Base-by-base conservation (phyloP, 2,329 filamentous ascomycete genomes). In the Teratosphaeria destructans region DNA sequence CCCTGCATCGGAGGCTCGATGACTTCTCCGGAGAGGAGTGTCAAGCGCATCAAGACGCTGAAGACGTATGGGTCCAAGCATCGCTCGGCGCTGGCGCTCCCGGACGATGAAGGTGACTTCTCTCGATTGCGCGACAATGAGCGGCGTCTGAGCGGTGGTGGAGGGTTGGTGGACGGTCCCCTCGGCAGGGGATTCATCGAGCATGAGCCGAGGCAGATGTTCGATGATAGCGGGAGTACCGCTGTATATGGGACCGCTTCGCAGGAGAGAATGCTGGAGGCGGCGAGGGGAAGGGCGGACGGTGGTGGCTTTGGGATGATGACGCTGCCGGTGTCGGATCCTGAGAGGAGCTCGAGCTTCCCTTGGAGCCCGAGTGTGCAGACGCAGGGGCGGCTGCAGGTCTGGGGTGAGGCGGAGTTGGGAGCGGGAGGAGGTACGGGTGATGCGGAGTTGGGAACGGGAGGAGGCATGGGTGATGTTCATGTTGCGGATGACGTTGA, bases 211-310 rank as follows among this genome's bases (percentile, higher is more conserved):
- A 66, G 66, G 47, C 65, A 67, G 39, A 68, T 77, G 69, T 78
- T 77, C 60, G 69, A 67, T 54, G 72, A 75, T 34, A 68, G 69
- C 47, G 77, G 75, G 14, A 77, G 72, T 60, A 79, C 77, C 0
- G 64, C 77, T 14, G 72, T 73, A 3, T 74, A 77, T 60, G 75
- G 72, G 37, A 75, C 73, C 35, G 70, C 72, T 11, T 75, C 72
- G 19, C 73, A 77, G 61, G 70, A 74, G 62, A 68, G 70, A n/a
- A 62, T 78, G 56, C 56, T 77, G 29, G 72, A 74, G 39, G 68
- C 70, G 39, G 70, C 73, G 19, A 55, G 72, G 14, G 19, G 23
- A 2, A 53, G 32, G 43, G 55, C 39, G 23, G 39, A 19, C 3
- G n/a, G 56, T 5, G 55, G 23, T 32, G 59, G 52, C 4, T 54